Percentiles rank a stretch among this genome's conserved stretches.
Conservation (phyloP, 129 eudicot genomes). For the Dittrichia graveolens region DNA sequence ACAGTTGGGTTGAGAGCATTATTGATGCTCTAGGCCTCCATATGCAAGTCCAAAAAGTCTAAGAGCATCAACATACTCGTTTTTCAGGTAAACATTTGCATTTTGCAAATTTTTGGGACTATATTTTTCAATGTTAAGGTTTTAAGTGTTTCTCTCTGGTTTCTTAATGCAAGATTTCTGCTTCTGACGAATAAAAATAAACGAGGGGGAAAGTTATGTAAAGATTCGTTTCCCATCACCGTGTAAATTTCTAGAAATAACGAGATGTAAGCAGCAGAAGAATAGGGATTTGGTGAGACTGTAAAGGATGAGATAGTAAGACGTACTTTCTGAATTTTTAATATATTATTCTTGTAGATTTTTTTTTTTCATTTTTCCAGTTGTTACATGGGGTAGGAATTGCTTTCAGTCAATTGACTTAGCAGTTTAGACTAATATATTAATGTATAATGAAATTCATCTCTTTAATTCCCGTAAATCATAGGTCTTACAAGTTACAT, state of each 20-base stretch:
- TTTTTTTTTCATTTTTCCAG: not conserved
- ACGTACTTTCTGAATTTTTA: conserved; percentile 28
- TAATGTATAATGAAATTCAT: not conserved
- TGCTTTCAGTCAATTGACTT: not conserved
- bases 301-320: not conserved
- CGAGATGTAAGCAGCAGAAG: conserved; percentile 25
- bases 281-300: not conserved
- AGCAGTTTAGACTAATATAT: not conserved
- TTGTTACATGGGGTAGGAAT: not conserved
- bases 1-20: conserved; percentile 77
- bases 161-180: conserved; percentile 15
- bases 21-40: conserved; percentile 70
- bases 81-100: conserved; percentile 24
- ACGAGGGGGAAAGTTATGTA: not conserved
- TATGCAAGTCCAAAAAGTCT: conserved; percentile 58
- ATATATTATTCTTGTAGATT: conserved; percentile 10
- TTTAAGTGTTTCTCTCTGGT: not conserved
- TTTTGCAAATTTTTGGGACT: too few species aligned
- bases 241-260: conserved; percentile 11
- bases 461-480: not conserved
- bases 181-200: conserved; percentile 14
- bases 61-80: conserved; percentile 5
- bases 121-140: not conserved
- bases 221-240: not conserved
- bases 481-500: too few species aligned